A percentile compares a stretch with the other conserved stretches of the same genome.
phyloP scores from a whole-genome alignment of 495 filamentous ascomycete species.

The Hypoxylon fragiforme region DNA sequence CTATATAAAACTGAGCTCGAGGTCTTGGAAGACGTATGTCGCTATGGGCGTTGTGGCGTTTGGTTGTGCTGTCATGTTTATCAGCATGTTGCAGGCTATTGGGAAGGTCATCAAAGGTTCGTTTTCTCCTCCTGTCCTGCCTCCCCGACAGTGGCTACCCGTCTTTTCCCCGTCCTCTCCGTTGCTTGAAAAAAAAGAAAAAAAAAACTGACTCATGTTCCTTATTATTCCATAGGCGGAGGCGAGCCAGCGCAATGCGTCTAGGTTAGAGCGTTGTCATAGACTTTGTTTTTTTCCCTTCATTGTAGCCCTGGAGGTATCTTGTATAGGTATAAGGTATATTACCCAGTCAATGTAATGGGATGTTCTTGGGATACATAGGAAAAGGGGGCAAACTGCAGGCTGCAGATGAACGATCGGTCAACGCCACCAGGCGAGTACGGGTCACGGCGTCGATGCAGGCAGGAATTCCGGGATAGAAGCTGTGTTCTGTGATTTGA shows the following conservation, averaged over 20 bases:
- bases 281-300: slow-evolving; percentile 2
- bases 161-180: slow-evolving; percentile 5
- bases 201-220: slow-evolving; percentile 30
- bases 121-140: slow-evolving; percentile 4
- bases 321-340: slow-evolving; percentile 7
- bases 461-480: slow-evolving; percentile 14
- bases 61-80: slow-evolving; percentile 79
- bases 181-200: no score
- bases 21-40: slow-evolving; percentile 73
- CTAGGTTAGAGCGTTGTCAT: slow-evolving; percentile 20
- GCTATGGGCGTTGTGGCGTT: slow-evolving; percentile 72
- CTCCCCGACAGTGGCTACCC: slow-evolving; percentile 19
- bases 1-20: slow-evolving; percentile 86
- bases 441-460: slow-evolving; percentile 16
- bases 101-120: slow-evolving; percentile 62
- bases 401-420: slow-evolving; percentile 13
- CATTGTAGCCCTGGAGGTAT: no score
- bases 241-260: slow-evolving; percentile 39
- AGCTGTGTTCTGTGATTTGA: slow-evolving; percentile 27
- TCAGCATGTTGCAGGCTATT: slow-evolving; percentile 76
- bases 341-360: slow-evolving; percentile 26
- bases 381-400: slow-evolving; percentile 22
- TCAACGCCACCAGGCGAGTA: slow-evolving; percentile 28
- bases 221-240: slow-evolving; percentile 29
- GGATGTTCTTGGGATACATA: slow-evolving; percentile 12